phyloP scores from a whole-genome alignment of 768 basidiomycete genomes.

The Saitozyma sp. region DNA sequence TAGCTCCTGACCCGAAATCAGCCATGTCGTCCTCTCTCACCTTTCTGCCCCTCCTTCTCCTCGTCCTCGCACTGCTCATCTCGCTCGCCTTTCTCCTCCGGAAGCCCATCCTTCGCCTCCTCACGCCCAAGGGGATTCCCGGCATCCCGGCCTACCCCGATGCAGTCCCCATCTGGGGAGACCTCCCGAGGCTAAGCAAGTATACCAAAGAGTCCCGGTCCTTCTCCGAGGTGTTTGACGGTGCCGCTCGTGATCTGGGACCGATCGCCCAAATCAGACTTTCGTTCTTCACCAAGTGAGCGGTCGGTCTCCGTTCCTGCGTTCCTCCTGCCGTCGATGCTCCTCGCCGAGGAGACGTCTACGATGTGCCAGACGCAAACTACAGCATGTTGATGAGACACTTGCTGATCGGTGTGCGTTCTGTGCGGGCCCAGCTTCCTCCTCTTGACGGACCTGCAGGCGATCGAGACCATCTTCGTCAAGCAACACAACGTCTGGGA shows the following conservation, averaged over 20 bases:
- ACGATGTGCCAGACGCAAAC: no score
- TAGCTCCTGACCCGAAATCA: no score
- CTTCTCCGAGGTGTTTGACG: conserved; percentile 19
- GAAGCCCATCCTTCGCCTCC: background rate
- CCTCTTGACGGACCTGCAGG: conserved; percentile 31
- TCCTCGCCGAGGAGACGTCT: background rate
- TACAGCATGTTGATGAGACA: no score
- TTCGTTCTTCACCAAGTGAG: conserved; percentile 20
- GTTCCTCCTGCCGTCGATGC: no score
- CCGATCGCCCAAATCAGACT: conserved; percentile 36
- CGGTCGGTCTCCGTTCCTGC: no score
- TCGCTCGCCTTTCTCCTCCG: background rate
- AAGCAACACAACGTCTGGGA: conserved; percentile 30
- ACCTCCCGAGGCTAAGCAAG: conserved; percentile 13
- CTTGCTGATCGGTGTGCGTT: no score
- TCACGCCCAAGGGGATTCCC: conserved; percentile 25
- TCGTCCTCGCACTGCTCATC: background rate
- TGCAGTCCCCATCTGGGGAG: conserved; percentile 28
- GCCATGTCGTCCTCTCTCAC: no score
- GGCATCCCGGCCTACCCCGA: conserved; percentile 32
- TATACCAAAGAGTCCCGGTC: no score
- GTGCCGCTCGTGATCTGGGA: conserved; percentile 15
- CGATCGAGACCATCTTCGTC: conserved; percentile 25
- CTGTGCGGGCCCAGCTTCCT: no score
- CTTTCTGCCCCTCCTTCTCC: no score